Evolutionary conservation across 495 filamentous ascomycete genomes (phyloP), one percentile per base, ranked within the genome.

Genomic region (Talaromyces adpressus): DNA sequence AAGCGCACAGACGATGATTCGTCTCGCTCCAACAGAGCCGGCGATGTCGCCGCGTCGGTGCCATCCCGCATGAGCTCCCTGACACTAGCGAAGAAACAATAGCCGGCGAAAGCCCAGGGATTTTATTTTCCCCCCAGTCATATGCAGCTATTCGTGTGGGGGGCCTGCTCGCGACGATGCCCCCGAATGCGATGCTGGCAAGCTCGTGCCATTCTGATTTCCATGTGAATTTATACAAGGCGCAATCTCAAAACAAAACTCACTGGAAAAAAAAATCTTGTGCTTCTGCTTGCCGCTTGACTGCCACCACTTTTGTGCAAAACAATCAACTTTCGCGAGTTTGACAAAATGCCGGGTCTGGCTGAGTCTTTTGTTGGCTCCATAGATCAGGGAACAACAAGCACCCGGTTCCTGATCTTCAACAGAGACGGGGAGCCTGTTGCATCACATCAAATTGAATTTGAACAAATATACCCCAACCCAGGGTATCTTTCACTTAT

Each of bases 381-480:
- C 11, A 93, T 98, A 68, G 93, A 97, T 68, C 91, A 96, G 69
- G 93, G 93, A 6, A 98, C 93, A 14, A 97, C 93, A 3, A 95
- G 91, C 65, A 91, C 94, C 16, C 82, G 94, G 23, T 97, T 97
- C 70, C 74, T 97, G 32, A 91, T 98, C 57, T 97, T 98, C 76
- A 86, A 96, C 73, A 81, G 82, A 47, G 77, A 84, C 58, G 92
- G 92, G 60, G 87, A 86, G 36, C 90, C 91, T 6, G 86, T 93
- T 20, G 91, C 91, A 18, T 89, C 87, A 63, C 92, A 98, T 74
- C 93, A 97, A 73, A 87, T 96, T 34, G 92, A 97, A 70, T 95
- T 97, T 71, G 84, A 82, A 66, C 93, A 97, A 72, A 86, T 89
- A 47, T 96, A 95, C 75, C 93, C 93, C 5, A 80, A 92, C 63